These are phyloP conservation scores for Colletotrichum chrysophilum DNA, from an alignment of 2,329 filamentous ascomycete species.

Conservation along the genomic window DNA sequence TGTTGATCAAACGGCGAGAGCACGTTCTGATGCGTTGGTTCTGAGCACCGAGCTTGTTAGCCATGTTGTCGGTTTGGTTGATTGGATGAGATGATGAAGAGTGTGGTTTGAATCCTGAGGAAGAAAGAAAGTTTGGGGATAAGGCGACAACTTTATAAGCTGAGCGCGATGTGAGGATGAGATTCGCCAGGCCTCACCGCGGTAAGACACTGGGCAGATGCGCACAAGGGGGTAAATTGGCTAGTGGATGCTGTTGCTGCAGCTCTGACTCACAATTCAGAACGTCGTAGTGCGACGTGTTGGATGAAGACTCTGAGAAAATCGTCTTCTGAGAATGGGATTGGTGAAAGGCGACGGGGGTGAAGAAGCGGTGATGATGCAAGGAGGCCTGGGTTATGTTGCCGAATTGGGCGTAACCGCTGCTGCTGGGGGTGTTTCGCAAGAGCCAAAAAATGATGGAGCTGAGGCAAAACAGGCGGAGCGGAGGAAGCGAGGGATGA, in stretches of 20 bases:
- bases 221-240: conserved; percentile 14
- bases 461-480: conserved; percentile 29
- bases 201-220: background rate
- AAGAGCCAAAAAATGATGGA: conserved; percentile 17
- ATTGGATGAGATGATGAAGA: background rate
- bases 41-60: conserved; percentile 15
- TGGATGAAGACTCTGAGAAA: conserved; percentile 13
- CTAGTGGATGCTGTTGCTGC: conserved; percentile 19
- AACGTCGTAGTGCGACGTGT: conserved; percentile 21
- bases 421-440: conserved; percentile 36
- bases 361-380: conserved; percentile 24
- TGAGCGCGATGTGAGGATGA: conserved; percentile 30
- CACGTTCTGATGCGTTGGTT: background rate
- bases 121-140: conserved; percentile 22
- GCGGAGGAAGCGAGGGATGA: conserved; percentile 27
- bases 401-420: conserved; percentile 41
- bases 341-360: conserved; percentile 21
- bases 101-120: background rate
- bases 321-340: conserved; percentile 40
- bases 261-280: conserved; percentile 24
- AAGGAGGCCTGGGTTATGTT: conserved; percentile 27
- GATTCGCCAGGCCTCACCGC: background rate
- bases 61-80: background rate
- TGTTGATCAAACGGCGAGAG: background rate
- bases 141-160: conserved; percentile 22